These are phyloP conservation scores for Blastocystis sp. DNA, from an alignment of 352 stramenopile species.

Conservation along the genomic window DNA sequence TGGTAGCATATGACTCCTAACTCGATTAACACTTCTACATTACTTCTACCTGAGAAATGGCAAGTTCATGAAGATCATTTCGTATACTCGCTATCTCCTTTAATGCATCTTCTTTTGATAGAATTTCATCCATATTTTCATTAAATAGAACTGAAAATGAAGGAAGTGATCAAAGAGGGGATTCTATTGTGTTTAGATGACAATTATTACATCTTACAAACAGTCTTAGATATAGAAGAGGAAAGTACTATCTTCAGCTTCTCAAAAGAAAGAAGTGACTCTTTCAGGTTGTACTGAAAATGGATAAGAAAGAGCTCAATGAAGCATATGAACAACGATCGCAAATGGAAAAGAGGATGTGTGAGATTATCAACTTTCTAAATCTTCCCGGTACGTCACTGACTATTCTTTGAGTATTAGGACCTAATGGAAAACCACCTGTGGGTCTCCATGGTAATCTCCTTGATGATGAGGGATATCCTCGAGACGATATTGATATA, in stretches of 20 bases:
- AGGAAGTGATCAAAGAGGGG: too few species aligned
- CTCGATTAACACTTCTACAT: neutral
- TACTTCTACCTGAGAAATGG: neutral
- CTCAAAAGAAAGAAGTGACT: neutral
- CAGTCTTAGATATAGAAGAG: neutral
- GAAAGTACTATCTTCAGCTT: neutral
- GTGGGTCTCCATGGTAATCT: slow-evolving; percentile 42
- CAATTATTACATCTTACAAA: too few species aligned
- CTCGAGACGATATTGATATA: slow-evolving; percentile 40
- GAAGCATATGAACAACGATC: neutral
- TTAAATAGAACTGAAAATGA: neutral
- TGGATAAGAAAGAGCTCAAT: neutral
- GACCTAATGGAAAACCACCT: slow-evolving; percentile 13
- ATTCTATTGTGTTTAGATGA: too few species aligned
- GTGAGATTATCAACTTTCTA: slow-evolving; percentile 51
- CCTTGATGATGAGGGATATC: slow-evolving; percentile 33
- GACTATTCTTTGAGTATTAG: neutral
- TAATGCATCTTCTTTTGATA: neutral
- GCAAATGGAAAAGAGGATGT: slow-evolving; percentile 52
- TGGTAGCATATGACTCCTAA: neutral
- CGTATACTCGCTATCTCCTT: neutral
- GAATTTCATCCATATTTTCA: neutral
- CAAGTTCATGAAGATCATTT: neutral
- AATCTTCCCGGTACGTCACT: neutral
- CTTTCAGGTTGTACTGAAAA: neutral